These are phyloP conservation scores for Boletus vermiculosoides DNA, from an alignment of 768 basidiomycete species.

Conservation along the genomic window DNA sequence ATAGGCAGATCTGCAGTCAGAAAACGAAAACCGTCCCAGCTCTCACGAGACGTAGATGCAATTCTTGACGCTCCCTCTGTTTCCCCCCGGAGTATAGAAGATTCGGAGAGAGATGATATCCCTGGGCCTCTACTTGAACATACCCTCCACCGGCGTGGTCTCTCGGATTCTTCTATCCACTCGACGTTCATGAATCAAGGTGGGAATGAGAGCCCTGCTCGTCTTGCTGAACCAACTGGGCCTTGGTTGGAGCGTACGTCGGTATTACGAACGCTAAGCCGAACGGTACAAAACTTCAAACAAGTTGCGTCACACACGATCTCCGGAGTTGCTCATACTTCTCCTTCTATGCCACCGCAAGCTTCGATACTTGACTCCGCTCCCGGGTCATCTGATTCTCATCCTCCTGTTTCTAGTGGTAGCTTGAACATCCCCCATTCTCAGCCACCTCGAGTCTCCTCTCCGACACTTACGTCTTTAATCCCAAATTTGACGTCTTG, in stretches of 20 bases:
- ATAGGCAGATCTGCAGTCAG: constrained; percentile 17
- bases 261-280: constrained; percentile 53
- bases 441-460: constrained; percentile 22
- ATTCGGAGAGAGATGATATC: constrained; percentile 41
- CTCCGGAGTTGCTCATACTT: constrained; percentile 18
- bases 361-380: constrained; percentile 11
- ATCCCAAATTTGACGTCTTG: constrained; percentile 38
- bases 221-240: constrained; percentile 8
- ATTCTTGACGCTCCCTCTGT: constrained; percentile 57
- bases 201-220: constrained; percentile 17
- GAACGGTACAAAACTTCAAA: constrained; percentile 52
- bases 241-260: constrained; percentile 44
- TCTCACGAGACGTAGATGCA: constrained; percentile 76
- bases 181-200: constrained; percentile 71
- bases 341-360: constrained; percentile 7
- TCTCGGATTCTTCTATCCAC: constrained; percentile 92
- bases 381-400: not conserved
- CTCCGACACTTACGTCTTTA: constrained; percentile 26
- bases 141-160: constrained; percentile 70
- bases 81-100: constrained; percentile 25
- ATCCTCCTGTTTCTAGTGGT: constrained; percentile 1
- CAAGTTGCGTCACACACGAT: constrained; percentile 32
- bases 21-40: constrained; percentile 22
- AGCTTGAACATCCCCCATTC: constrained; percentile 11
- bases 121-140: constrained; percentile 60